Evolutionary conservation across 805 yeast genomes (phyloP), one percentile per base, ranked within the genome.

Genomic region (Wickerhamiella qilinensis): DNA sequence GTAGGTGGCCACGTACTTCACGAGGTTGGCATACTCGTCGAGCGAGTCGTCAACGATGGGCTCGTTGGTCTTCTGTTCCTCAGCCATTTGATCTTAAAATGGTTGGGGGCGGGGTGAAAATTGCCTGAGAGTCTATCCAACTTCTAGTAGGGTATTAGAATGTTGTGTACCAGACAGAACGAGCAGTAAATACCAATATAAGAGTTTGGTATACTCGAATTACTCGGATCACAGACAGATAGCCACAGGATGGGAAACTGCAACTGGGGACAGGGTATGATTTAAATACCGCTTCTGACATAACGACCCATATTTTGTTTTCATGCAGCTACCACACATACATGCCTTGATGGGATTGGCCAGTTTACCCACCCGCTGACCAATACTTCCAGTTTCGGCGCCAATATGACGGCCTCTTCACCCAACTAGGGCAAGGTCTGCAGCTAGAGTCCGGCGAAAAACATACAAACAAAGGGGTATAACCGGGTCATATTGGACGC

Each of bases 41-140:
- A 56, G 55, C 38, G 52, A 52, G 42, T 68, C 78, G 38, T 65
- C 73, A 52, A 68, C 73, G 46, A 64, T 69, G 43, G 71, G 44
- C 25, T 42, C 49, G 24, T 32, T 42, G 29, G 46, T 39, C 39
- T 38, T 35, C 25, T 48, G 46, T 40, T 43, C 53, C 46, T 48
- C 52, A 46, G 52, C 47, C 53, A 47, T 50, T 45, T 28, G 34
- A 18, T 20, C 11, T 22, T 22, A 22, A 15, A 30, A n/a, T n/a
- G n/a, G n/a, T n/a, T n/a, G n/a, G n/a, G n/a, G n/a, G n/a, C n/a
- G n/a, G n/a, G n/a, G n/a, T n/a, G n/a, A n/a, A n/a, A n/a, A n/a
- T n/a, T n/a, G n/a, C n/a, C n/a, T 14, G 30, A 8, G 17, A 8
- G 30, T 28, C 30, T 14, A 28, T 14, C 30, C 17, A 17, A 18